Conservation (phyloP, 2,329 filamentous ascomycete species). For the Tolypocladium pustulatum region DNA sequence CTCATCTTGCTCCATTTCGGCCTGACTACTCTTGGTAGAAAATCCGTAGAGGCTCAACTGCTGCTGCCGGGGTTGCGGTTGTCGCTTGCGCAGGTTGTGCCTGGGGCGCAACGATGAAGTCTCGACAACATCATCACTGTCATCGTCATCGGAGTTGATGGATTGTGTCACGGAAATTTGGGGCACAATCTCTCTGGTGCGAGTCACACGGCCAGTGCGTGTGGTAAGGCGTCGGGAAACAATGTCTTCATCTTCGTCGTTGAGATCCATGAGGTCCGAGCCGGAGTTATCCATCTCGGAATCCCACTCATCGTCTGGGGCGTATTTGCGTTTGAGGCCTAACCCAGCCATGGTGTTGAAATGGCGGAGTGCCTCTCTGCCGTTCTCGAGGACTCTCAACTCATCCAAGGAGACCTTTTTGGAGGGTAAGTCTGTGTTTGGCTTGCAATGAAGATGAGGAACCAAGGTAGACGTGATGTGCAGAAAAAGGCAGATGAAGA, state of each 20-base stretch:
- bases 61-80: constrained; percentile 4
- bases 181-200: constrained; percentile 13
- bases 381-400: constrained; percentile 21
- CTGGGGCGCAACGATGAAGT: not conserved
- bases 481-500: not conserved
- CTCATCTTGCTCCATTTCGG: constrained; percentile 20
- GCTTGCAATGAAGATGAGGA: not conserved
- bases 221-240: not conserved
- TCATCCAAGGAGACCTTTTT: constrained; percentile 19
- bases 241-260: constrained; percentile 12
- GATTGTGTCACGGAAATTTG: not conserved
- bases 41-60: constrained; percentile 10
- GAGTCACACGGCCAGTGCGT: constrained; percentile 8
- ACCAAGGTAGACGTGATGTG: not conserved
- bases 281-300: constrained; percentile 12
- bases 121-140: constrained; percentile 8
- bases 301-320: constrained; percentile 15
- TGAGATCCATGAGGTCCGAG: constrained; percentile 17
- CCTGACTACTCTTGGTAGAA: constrained; percentile 13
- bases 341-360: constrained; percentile 8
- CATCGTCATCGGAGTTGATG: constrained; percentile 7
- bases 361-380: constrained; percentile 15
- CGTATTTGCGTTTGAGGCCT: constrained; percentile 20
- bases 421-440: constrained; percentile 7
- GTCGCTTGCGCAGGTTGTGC: constrained; percentile 15